Conservation (phyloP, 768 basidiomycete genomes). For the Suillus ampliporus region DNA sequence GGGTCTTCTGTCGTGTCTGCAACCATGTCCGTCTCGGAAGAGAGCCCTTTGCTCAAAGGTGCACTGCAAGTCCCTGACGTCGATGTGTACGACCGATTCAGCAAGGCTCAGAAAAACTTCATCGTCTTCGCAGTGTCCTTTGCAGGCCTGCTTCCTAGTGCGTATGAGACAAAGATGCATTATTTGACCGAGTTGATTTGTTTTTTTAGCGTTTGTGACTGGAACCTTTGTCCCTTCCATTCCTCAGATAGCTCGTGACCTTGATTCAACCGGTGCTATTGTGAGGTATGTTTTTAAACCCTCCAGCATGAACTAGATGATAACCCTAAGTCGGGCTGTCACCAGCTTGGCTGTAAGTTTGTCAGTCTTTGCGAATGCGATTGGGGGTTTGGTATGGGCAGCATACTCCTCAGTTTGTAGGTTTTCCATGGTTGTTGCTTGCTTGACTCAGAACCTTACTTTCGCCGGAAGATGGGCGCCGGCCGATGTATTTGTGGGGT, state of each 20-base stretch:
- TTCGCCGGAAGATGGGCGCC: slow-evolving; percentile 57
- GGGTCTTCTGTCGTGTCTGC: background rate
- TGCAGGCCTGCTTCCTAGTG: slow-evolving; percentile 65
- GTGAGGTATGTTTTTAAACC: slow-evolving; percentile 29
- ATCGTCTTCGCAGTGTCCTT: slow-evolving; percentile 61
- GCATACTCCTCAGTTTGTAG: slow-evolving; percentile 51
- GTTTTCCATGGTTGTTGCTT: slow-evolving; percentile 19
- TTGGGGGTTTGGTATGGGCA: slow-evolving; percentile 52
- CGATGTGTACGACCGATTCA: slow-evolving; percentile 46
- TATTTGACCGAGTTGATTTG: background rate
- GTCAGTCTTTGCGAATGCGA: slow-evolving; percentile 46
- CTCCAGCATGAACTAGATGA: background rate
- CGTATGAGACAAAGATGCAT: slow-evolving; percentile 16
- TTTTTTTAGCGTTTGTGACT: slow-evolving; percentile 28
- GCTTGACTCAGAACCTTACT: background rate
- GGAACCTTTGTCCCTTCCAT: slow-evolving; percentile 44
- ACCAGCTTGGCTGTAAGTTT: slow-evolving; percentile 51
- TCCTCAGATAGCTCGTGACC: slow-evolving; percentile 39
- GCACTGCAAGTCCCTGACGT: background rate
- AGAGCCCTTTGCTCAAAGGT: background rate
- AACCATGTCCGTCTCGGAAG: slow-evolving; percentile 4
- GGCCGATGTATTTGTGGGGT: slow-evolving; percentile 59
- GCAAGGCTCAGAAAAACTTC: slow-evolving; percentile 47
- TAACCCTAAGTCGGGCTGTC: background rate
- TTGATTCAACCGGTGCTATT: slow-evolving; percentile 33